phyloP scores from a whole-genome alignment of 257 asterid species.

The Craterostigma plantagineum region DNA sequence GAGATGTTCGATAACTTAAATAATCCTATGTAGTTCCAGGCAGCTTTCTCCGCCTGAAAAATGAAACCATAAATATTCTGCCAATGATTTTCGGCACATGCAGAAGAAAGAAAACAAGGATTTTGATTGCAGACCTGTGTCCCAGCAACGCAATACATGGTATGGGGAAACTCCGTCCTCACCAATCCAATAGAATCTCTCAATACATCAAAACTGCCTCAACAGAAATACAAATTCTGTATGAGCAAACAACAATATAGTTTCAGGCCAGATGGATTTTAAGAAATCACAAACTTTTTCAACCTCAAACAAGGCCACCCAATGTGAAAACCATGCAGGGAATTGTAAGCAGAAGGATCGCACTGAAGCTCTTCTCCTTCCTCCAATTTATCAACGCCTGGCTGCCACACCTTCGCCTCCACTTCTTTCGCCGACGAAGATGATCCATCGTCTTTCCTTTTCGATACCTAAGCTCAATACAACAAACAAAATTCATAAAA shows the following conservation, averaged over 20 bases:
- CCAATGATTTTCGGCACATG: no score
- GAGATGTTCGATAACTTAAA: slow-evolving; percentile 61
- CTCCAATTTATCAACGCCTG: slow-evolving; percentile 70
- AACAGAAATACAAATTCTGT: neutral
- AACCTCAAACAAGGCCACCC: slow-evolving; percentile 94
- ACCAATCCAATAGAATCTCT: slow-evolving; percentile 74
- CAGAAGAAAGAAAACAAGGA: no score
- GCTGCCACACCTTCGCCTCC: slow-evolving; percentile 77
- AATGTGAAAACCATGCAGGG: slow-evolving; percentile 66
- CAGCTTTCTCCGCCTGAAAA: slow-evolving; percentile 74
- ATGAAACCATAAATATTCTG: no score
- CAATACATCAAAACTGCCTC: slow-evolving; percentile 64
- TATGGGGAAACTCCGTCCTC: slow-evolving; percentile 82
- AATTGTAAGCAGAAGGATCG: slow-evolving; percentile 76
- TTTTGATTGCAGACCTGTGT: slow-evolving; percentile 43
- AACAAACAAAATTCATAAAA: neutral
- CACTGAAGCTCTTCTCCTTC: slow-evolving; percentile 94
- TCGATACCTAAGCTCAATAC: slow-evolving; percentile 10
- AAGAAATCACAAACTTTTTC: neutral
- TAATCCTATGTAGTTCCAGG: slow-evolving; percentile 57
- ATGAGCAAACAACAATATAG: neutral
- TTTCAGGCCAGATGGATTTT: neutral
- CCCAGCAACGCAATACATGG: slow-evolving; percentile 67
- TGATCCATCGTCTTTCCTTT: slow-evolving; percentile 44
- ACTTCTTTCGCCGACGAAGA: slow-evolving; percentile 29